Evolutionary conservation across 192 early-diverging fungal species (phyloP), one percentile per base, ranked within the genome.

Genomic region (Dissophora ornata): DNA sequence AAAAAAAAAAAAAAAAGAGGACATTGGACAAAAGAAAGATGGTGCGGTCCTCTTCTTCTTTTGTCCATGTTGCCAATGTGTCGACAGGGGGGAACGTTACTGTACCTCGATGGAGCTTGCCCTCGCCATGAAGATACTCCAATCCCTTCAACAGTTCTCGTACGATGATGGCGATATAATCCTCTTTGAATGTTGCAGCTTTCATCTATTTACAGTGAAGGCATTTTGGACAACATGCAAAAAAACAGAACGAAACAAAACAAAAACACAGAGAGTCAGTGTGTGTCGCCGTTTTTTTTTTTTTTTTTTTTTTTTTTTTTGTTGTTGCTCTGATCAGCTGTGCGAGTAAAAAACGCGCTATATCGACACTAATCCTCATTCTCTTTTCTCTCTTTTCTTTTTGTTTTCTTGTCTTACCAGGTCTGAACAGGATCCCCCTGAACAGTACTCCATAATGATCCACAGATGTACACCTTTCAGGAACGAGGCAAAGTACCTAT

Each of bases 381-480:
- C 19, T 44, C 28, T 16, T 25, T 4, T 38, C 4, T 48, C 19
- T 5, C 19, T 44, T 26, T 16, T 25, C 11, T 22, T 49, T 22
- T 24, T 6, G 24, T 49, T 16, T 32, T 6, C 29, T 33, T 44
- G 19, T 16, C 82, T 44, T 85, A 96, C 92, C 67, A 99, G 83
- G 71, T 99, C 96, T 22, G 91, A 87, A 66, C 96, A 97, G 10
- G 95, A 96, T 21, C 97, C 96, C 29, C 98, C 98, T 32, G 87
- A 90, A 71, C 95, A 97, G 71, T 92, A 97, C 82, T 97, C 96
- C 96, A 97, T 99, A n/a, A 97, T 91, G 30, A 99, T 97, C 96
- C 96, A 99, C 48, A 99, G 84, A 60, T 95, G 86, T 21, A 93
- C 88, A 2, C 87, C 92, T 65, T 96, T 94, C 55, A 97, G 84